phyloP scores from a whole-genome alignment of 2,329 filamentous ascomycete genomes.

The Verticillium tricorpus region DNA sequence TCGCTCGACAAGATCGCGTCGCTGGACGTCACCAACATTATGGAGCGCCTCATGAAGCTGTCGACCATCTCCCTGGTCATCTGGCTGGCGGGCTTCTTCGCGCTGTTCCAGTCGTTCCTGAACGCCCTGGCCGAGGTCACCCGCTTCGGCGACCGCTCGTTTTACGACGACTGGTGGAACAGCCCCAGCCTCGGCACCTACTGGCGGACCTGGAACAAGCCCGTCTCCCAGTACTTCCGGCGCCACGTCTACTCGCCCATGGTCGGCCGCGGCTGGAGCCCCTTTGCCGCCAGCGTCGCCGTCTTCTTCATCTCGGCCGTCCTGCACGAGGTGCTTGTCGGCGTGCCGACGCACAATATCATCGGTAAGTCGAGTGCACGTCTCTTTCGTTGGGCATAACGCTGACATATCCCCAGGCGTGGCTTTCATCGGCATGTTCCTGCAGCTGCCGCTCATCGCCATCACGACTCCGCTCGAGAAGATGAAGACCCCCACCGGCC shows the following conservation, averaged over 20 bases:
- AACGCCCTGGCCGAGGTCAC: conserved; percentile 90
- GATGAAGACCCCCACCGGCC: conserved; percentile 69
- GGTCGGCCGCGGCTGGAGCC: conserved; percentile 75
- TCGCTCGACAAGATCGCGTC: conserved; percentile 82
- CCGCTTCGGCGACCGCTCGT: conserved; percentile 86
- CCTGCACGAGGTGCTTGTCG: conserved; percentile 88
- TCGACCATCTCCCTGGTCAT: conserved; percentile 93
- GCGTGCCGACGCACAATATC: conserved; percentile 89
- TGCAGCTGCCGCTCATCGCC: conserved; percentile 83
- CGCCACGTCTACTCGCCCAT: conserved; percentile 89
- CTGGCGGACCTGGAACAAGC: conserved; percentile 97
- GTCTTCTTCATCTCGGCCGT: conserved; percentile 89
- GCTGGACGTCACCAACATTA: conserved; percentile 73
- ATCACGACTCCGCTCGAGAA: conserved; percentile 77
- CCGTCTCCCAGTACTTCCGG: conserved; percentile 95
- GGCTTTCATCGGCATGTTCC: conserved; percentile 89
- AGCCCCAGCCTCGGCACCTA: conserved; percentile 79
- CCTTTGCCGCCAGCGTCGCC: conserved; percentile 64
- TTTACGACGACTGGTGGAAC: conserved; percentile 99
- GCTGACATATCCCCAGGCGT: conserved; percentile 53
- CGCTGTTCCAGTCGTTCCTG: conserved; percentile 86
- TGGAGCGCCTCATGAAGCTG: conserved; percentile 89
- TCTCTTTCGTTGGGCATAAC: background rate
- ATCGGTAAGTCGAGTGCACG: conserved; percentile 54
- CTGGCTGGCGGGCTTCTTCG: conserved; percentile 97